Percentiles rank a stretch among this genome's conserved stretches.
Evolutionary conservation across 2,329 filamentous ascomycete genomes (phyloP).

Genomic region (Epichloe hybrida): DNA sequence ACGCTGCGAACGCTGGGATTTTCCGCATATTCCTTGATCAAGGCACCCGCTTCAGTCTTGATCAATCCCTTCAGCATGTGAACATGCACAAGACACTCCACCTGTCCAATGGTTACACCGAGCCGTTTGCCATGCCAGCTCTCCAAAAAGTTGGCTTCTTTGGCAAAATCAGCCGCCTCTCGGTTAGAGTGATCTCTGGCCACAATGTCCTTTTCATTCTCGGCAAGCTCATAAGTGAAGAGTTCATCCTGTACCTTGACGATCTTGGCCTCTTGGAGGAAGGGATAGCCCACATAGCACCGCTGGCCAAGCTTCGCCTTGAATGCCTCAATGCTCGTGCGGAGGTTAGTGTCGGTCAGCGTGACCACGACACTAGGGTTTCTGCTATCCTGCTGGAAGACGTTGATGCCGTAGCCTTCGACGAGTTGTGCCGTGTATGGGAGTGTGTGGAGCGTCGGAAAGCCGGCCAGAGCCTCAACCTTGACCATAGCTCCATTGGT

Average conservation of each 20-base stretch:
- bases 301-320: conserved; percentile 70
- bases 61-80: conserved; percentile 84
- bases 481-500: conserved; percentile 76
- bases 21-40: conserved; percentile 82
- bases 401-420: conserved; percentile 70
- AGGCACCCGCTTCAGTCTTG: conserved; percentile 83
- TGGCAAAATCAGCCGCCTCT: conserved; percentile 72
- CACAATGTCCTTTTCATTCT: conserved; percentile 50
- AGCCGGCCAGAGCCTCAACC: conserved; percentile 73
- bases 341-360: conserved; percentile 58
- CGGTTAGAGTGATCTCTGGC: conserved; percentile 57
- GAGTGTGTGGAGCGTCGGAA: conserved; percentile 78
- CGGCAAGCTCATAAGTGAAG: conserved; percentile 68
- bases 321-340: conserved; percentile 57
- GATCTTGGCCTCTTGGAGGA: conserved; percentile 86
- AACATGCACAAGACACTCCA: conserved; percentile 83
- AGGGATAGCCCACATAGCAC: conserved; percentile 88
- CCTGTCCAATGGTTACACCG: conserved; percentile 71
- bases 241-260: conserved; percentile 82
- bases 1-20: conserved; percentile 77
- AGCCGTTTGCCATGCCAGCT: conserved; percentile 81
- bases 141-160: conserved; percentile 73
- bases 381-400: conserved; percentile 90
- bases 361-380: conserved; percentile 96
- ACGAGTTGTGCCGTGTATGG: conserved; percentile 64